Conservation (phyloP, 202 grass and related monocot genomes). For the Dendrocalamus latiflorus region DNA sequence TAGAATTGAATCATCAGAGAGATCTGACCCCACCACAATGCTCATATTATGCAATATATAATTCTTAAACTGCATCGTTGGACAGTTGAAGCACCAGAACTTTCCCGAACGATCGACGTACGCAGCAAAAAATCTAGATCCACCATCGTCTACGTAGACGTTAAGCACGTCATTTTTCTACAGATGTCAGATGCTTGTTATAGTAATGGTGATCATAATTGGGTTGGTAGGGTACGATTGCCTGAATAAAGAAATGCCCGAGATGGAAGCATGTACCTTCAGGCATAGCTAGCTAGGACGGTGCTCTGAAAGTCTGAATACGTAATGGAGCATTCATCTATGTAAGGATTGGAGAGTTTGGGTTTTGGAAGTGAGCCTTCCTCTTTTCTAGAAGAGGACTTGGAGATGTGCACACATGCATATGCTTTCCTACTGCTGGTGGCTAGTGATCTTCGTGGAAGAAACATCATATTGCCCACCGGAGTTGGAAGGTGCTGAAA, state of each 20-base stretch:
- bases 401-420: neutral
- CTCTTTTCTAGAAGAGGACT: constrained; percentile 9
- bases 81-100: constrained; percentile 32
- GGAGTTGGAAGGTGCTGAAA: neutral
- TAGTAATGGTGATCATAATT: neutral
- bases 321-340: constrained; percentile 10
- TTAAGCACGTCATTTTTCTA: neutral
- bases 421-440: neutral
- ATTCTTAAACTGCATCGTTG: constrained; percentile 24
- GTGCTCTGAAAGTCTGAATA: constrained; percentile 2
- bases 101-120: constrained; percentile 27
- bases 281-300: constrained; percentile 15
- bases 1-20: neutral
- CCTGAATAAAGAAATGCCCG: neutral
- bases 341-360: neutral
- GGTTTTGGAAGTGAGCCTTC: neutral
- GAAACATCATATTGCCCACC: neutral
- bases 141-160: neutral
- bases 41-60: constrained; percentile 9
- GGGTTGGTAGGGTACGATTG: neutral
- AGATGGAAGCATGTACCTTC: neutral
- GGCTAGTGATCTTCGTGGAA: neutral
- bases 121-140: constrained; percentile 31
- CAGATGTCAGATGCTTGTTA: neutral
- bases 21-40: constrained; percentile 26